Evolutionary conservation across 495 filamentous ascomycete species (phyloP), one percentile per base, ranked within the genome.

Genomic region (Filosporella fistucella): DNA sequence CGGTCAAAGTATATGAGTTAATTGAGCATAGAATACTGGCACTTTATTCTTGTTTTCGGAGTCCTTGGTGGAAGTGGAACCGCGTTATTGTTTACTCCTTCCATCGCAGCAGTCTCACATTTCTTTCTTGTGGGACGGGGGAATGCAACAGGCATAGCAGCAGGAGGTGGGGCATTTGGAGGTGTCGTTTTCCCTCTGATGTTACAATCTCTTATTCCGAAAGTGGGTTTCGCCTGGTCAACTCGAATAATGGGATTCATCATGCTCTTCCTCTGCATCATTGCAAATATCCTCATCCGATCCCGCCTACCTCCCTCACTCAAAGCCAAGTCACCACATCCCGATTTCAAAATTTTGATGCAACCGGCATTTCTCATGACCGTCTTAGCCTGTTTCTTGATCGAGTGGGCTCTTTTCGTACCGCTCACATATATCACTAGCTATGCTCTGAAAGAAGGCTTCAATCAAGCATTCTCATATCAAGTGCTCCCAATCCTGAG

Each of bases 11-110:
- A 37, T 1, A 4, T 10, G 5, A 20, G 32, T 23, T 42, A 42
- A 42, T 14, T 25, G 9, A 17, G 33, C 60, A 56, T 21, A 70
- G 69, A 80, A 56, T 87, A 87, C 52, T 96, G 85, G 82, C 90
- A 95, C 40, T 91, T 95, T 52, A 79, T 96, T 60, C 65, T 95
- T 13, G 71, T 75, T 16, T 87, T 94, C 56, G 85, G 85, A 24
- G 64, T 96, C 4, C 68, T 91, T 20, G 78, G 79, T 52, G 91
- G 91, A 21, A 44, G 89, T 21, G 85, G 85, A 13, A 82, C 81
- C 2, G 88, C 88, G 18, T 68, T 95, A 23, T 78, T 96, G 36
- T 93, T 93, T 66, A 94, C 87, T 0, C 89, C 91, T 0, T 78
- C 86, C 24, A 71, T 95, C 51, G 77, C 86, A 1, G 77, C 81